Evolutionary conservation across 441 rosid species (phyloP).

Genomic region (Erodium moschatum): DNA sequence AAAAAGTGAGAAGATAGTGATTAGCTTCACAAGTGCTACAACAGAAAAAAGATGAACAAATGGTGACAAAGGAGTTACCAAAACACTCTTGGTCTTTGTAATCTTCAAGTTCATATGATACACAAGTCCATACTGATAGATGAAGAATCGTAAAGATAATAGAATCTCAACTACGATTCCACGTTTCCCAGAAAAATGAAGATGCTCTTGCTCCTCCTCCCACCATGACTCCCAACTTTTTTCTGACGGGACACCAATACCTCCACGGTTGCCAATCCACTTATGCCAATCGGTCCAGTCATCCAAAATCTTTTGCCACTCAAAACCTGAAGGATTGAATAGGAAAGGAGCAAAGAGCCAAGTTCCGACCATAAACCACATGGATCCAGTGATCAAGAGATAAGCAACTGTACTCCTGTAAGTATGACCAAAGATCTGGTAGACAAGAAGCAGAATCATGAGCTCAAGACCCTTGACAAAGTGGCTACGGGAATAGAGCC

Average conservation of each 20-base stretch:
- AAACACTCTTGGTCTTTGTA: conserved; percentile 47
- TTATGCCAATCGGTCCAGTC: conserved; percentile 99
- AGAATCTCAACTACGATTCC: conserved; percentile 83
- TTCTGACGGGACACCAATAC: conserved; percentile 93
- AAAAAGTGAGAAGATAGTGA: conserved; percentile 15
- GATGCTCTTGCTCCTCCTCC: conserved; percentile 99
- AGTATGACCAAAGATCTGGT: conserved; percentile 73
- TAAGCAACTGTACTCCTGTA: conserved; percentile 85
- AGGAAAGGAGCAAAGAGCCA: conserved; percentile 99
- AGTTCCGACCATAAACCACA: conserved; percentile 99
- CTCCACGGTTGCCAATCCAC: conserved; percentile 89
- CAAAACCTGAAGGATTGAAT: conserved; percentile 96
- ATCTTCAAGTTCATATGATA: conserved; percentile 70
- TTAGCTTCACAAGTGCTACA: not conserved
- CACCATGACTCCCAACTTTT: conserved; percentile 99
- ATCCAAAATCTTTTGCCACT: conserved; percentile 98
- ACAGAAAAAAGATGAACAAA: conserved; percentile 5
- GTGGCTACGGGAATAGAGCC: conserved; percentile 95
- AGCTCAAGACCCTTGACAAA: conserved; percentile 93
- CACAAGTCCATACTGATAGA: conserved; percentile 92
- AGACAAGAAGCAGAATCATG: conserved; percentile 85
- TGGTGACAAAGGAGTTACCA: conserved; percentile 40
- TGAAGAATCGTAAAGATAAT: conserved; percentile 72
- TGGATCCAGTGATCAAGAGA: conserved; percentile 74
- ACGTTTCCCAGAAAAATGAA: conserved; percentile 76